Base-by-base conservation (phyloP, 805 yeast species). In the Candida tallmaniae region DNA sequence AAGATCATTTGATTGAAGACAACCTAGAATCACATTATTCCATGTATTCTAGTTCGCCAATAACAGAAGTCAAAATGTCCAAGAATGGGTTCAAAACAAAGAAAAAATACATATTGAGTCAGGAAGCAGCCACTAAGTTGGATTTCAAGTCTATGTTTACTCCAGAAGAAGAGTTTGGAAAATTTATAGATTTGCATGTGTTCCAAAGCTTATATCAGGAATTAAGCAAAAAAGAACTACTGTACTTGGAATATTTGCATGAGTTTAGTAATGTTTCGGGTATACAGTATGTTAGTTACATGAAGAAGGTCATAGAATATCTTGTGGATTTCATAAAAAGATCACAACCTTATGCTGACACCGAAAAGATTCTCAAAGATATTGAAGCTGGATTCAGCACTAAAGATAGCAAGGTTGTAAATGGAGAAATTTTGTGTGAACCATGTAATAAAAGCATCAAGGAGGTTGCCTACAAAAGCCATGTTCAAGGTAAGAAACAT, bases 401-500 rank as follows among this genome's bases (percentile, higher is more conserved):
- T 19, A 6, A 7, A 6, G 33, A 29, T 15, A 24, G 23, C 15
- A 29, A 31, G 6, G 36, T 26, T 27, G 50, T 45, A 10, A 37
- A 44, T 25, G 62, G 58, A 36, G 58, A 51, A 38, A 63, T 74
- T 1, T 82, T 55, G 44, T 90, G 97, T 52, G 42, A 55, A 4
- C 68, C 72, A 0, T 90, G 97, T 52, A 66, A 73, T 19, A 82
- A 76, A 48, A 37, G 48, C 13, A 88, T 85, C 83, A 10, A 81
- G 34, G 61, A 61, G 18, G 59, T 87, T 0, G 93, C 84, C 0
- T 88, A 66, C 51, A 57, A 70, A 4, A 78, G 74, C 3, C 97
- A 90, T 64, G 55, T 86, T 17, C 40, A 48, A 1, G 95, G 96
- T 1, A 84, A 83, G 51, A 80, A 80, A 46, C 97, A 90, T 52